A percentile compares a stretch with the other conserved stretches of the same genome.
phyloP scores from a whole-genome alignment of 2,329 filamentous ascomycete genomes.

The Emericellopsis atlantica region DNA sequence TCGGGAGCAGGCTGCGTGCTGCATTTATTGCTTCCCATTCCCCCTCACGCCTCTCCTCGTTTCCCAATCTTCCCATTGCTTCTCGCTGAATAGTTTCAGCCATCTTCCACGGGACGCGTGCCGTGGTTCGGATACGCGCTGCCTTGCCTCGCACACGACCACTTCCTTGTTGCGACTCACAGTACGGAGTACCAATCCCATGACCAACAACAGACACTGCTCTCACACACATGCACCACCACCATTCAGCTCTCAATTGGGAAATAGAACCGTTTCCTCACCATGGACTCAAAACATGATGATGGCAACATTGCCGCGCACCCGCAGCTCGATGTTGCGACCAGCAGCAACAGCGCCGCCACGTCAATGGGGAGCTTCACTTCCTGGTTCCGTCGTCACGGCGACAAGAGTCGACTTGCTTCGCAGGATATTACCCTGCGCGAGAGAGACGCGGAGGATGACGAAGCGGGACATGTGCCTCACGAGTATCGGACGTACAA shows the following conservation, averaged over 20 bases:
- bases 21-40: no score
- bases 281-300: background rate
- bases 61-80: no score
- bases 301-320: background rate
- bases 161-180: background rate
- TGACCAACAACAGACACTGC: no score
- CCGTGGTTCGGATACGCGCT: background rate
- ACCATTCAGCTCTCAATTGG: no score
- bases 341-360: background rate
- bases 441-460: conserved; percentile 1
- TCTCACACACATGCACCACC: no score
- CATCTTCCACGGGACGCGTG: no score
- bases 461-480: background rate
- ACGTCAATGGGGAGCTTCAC: background rate
- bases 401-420: background rate
- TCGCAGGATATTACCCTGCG: conserved; percentile 11
- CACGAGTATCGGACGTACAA: conserved; percentile 48
- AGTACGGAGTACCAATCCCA: background rate
- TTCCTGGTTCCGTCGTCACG: background rate
- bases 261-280: background rate
- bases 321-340: background rate
- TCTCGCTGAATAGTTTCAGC: no score
- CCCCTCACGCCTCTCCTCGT: no score
- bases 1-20: no score
- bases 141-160: background rate